Conservation (phyloP, 768 basidiomycete species). For the Macrocybe gigantea region DNA sequence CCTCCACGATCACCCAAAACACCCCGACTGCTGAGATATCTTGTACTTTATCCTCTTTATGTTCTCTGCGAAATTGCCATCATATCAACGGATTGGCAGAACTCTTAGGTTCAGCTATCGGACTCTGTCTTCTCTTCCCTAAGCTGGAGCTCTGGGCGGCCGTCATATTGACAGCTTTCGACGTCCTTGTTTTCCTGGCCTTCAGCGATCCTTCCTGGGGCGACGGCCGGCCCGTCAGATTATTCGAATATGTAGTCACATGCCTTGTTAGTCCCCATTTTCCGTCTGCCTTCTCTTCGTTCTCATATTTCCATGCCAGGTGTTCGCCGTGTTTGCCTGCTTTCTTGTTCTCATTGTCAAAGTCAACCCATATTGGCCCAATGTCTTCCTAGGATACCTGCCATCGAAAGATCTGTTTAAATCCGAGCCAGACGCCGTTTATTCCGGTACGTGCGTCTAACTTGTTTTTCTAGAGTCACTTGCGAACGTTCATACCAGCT, state of each 20-base stretch:
- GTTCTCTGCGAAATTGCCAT: constrained; percentile 52
- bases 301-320: constrained; percentile 26
- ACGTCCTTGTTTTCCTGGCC: constrained; percentile 55
- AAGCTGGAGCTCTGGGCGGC: constrained; percentile 50
- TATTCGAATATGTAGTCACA: constrained; percentile 53
- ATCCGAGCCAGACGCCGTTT: constrained; percentile 41
- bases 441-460: constrained; percentile 34
- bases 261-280: constrained; percentile 36
- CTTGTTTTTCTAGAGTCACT: constrained; percentile 3
- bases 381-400: constrained; percentile 64
- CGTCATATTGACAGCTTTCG: constrained; percentile 50
- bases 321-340: constrained; percentile 57
- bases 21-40: constrained; percentile 41
- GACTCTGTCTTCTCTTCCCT: constrained; percentile 58
- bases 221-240: constrained; percentile 44
- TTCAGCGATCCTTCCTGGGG: constrained; percentile 55
- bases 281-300: constrained; percentile 8
- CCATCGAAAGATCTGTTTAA: constrained; percentile 49
- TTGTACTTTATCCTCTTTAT: constrained; percentile 52
- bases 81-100: constrained; percentile 69
- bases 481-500: constrained; percentile 21
- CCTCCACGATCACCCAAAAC: constrained; percentile 45
- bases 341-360: constrained; percentile 63
- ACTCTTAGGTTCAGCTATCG: constrained; percentile 65
- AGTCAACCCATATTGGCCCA: constrained; percentile 57